These are phyloP conservation scores for Apiotrichum sp. DNA, from an alignment of 1,284 basidiomycete species.

Conservation along the genomic window DNA sequence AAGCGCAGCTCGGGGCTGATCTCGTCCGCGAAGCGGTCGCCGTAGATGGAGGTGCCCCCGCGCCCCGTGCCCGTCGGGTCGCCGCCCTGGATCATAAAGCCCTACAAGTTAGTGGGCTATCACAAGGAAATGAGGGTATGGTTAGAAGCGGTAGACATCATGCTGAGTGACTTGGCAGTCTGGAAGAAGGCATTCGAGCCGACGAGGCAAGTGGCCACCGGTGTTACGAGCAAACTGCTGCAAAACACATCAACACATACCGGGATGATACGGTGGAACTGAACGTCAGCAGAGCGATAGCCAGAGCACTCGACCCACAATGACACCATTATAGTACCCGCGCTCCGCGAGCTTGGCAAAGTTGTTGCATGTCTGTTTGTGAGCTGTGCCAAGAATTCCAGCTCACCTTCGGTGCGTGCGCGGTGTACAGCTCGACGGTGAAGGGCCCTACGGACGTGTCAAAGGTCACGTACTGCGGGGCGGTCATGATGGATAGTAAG, in stretches of 20 bases:
- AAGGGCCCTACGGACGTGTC: slow-evolving; percentile 85
- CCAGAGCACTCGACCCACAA: slow-evolving; percentile 32
- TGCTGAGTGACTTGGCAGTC: no score
- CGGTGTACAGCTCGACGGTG: slow-evolving; percentile 81
- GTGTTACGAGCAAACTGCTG: no score
- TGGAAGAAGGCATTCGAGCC: no score
- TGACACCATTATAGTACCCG: slow-evolving; percentile 68
- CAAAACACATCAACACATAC: slow-evolving; percentile 49
- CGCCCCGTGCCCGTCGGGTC: slow-evolving; percentile 92
- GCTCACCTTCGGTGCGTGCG: slow-evolving; percentile 75
- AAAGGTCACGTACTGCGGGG: slow-evolving; percentile 55
- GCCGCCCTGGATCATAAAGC: slow-evolving; percentile 93
- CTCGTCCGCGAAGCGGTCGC: slow-evolving; percentile 84
- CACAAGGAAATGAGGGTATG: no score
- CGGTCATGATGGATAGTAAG: no score
- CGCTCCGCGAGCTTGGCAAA: slow-evolving; percentile 77
- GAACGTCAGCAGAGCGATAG: slow-evolving; percentile 27
- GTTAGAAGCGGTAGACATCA: no score
- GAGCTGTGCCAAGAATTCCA: neutral
- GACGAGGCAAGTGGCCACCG: no score
- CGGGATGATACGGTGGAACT: slow-evolving; percentile 80
- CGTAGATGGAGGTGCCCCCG: slow-evolving; percentile 89
- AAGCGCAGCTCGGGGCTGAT: slow-evolving; percentile 81
- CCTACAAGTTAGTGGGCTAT: slow-evolving; percentile 49
- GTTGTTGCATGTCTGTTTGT: slow-evolving; percentile 78